Conservation (phyloP, 1,284 basidiomycete genomes). For the Papiliotrema flavescens region DNA sequence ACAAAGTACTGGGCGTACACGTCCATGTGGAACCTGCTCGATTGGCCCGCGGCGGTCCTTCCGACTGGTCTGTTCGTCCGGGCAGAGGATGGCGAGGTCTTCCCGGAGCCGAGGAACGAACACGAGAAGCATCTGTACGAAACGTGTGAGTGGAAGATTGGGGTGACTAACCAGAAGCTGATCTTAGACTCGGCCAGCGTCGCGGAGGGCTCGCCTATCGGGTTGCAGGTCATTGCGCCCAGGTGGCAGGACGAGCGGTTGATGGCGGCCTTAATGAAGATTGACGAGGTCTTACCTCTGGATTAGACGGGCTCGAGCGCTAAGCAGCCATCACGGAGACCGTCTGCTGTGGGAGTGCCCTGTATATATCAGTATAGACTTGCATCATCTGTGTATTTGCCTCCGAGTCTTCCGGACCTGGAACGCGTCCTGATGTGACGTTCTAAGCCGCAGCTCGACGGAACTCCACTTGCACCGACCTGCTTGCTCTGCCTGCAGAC, state of each 20-base stretch:
- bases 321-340: no score
- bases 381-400: no score
- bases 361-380: no score
- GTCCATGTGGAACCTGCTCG: slow-evolving; percentile 62
- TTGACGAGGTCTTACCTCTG: background rate
- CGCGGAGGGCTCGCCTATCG: slow-evolving; percentile 18
- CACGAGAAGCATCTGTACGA: slow-evolving; percentile 26
- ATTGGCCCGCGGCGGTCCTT: slow-evolving; percentile 63
- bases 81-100: slow-evolving; percentile 25
- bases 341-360: no score
- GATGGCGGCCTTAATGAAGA: slow-evolving; percentile 12
- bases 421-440: no score
- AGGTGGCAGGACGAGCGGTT: slow-evolving; percentile 26
- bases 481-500: no score
- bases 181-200: slow-evolving; percentile 9
- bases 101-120: slow-evolving; percentile 15
- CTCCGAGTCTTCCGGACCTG: no score
- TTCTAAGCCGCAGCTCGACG: no score
- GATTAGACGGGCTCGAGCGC: background rate
- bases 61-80: slow-evolving; percentile 55
- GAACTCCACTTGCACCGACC: no score
- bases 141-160: slow-evolving; percentile 6
- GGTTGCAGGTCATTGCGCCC: slow-evolving; percentile 16
- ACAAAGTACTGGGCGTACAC: slow-evolving; percentile 55
- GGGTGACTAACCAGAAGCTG: background rate